These are phyloP conservation scores for Nicotiana obtusifolia DNA, from an alignment of 257 asterid species.

Conservation along the genomic window DNA sequence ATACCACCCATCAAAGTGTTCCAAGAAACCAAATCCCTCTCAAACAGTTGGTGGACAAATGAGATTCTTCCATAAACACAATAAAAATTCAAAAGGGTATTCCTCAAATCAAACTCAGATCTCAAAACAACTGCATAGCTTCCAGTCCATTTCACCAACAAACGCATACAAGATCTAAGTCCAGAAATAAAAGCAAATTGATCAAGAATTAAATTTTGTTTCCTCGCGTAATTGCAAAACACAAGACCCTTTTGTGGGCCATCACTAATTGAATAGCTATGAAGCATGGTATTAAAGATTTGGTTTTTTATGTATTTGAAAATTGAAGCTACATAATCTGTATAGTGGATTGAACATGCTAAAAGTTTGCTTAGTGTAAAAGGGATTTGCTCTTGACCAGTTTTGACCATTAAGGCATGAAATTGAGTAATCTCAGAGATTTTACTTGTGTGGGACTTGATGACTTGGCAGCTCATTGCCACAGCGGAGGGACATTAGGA, in stretches of 20 bases:
- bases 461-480: too few relatives aligned
- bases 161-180: constrained; percentile 45
- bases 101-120: constrained; percentile 46
- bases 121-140: constrained; percentile 38
- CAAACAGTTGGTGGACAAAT: constrained; percentile 55
- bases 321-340: constrained; percentile 41
- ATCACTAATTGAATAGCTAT: too few relatives aligned
- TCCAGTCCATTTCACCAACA: constrained; percentile 32
- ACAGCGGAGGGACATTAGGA: too few relatives aligned
- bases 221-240: too few relatives aligned
- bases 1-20: constrained; percentile 59
- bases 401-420: constrained; percentile 53
- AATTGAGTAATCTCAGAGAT: constrained; percentile 12
- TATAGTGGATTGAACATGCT: constrained; percentile 40
- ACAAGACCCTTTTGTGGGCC: too few relatives aligned
- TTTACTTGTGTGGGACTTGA: too few relatives aligned
- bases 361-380: constrained; percentile 61
- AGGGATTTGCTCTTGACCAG: constrained; percentile 40
- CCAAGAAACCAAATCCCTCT: constrained; percentile 52
- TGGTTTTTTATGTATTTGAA: constrained; percentile 31
- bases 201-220: constrained; percentile 28
- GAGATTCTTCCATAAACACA: constrained; percentile 40
- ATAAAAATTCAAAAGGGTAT: constrained; percentile 46
- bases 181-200: constrained; percentile 42
- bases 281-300: too few relatives aligned